Evolutionary conservation across 1,139 yeast species (phyloP), one percentile per base, ranked within the genome.

Genomic region (Yamadazyma trypodendri): DNA sequence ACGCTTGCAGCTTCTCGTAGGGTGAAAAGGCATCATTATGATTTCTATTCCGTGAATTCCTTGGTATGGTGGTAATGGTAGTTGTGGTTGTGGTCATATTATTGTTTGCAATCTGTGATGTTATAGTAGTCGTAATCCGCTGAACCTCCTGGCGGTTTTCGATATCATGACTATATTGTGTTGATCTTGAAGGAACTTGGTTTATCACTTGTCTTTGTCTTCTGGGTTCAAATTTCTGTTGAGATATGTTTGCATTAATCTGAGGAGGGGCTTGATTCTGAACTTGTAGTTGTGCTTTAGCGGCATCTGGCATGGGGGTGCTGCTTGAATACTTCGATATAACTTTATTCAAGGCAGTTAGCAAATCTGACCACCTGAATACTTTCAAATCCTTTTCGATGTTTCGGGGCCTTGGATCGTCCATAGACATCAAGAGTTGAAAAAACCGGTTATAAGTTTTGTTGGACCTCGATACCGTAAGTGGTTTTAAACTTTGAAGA

Each of bases 301-400:
- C 28, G 14, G 4, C 9, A 15, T 27, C 29, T 27, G 18, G 4
- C 13, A 22, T 14, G 4, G 18, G 24, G 10, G 27, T 32, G 27
- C 46, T 49, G 9, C 49, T 54, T 12, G 71, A 63, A 52, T 82
- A 83, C 55, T 82, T 82, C 32, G 81, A 67, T 34, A 81, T 66
- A n/a, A 82, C 84, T 51, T 79, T 81, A 29, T 65, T 61, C 36
- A 82, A 55, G 0, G 89, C 89, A 30, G 61, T 65, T 28, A 65
- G 70, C 25, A 82, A 60, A 38, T 72, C 70, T 16, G 60, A 51
- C 89, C 89, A 82, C 25, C 67, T 66, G 50, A 82, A 79, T 4
- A 82, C 88, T 53, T 82, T 82, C 44, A 82, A 77, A 52, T 82
- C 86, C 54, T 83, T 83, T 51, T 81, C 88, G 39, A 83, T 83